A percentile compares a stretch with the other conserved stretches of the same genome.
Evolutionary conservation across 2,329 filamentous ascomycete species (phyloP).

Genomic region (Phoma sp.): DNA sequence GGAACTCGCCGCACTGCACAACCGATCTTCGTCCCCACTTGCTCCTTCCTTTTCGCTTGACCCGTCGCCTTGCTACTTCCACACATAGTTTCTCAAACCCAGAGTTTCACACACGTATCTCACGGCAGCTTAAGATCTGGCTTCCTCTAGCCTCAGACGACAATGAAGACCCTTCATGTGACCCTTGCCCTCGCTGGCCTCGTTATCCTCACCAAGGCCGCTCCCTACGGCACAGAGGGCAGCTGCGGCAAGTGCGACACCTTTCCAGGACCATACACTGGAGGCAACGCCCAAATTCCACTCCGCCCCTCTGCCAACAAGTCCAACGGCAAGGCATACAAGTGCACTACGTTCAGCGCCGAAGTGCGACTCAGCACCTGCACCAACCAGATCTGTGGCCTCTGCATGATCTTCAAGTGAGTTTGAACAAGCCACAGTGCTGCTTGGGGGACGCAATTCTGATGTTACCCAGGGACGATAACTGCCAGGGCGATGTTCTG

Average conservation of each 20-base stretch:
- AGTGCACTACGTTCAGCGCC: conserved; percentile 6
- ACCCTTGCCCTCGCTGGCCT: neutral
- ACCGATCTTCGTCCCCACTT: neutral
- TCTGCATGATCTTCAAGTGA: conserved; percentile 13
- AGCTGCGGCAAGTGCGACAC: conserved; percentile 12
- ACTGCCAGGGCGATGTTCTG: conserved; percentile 7
- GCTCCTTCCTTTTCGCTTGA: neutral
- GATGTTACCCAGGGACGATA: neutral
- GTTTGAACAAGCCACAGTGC: neutral
- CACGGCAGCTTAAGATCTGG: neutral
- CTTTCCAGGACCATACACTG: neutral
- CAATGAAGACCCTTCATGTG: neutral
- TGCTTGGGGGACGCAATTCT: neutral
- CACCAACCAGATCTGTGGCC: conserved; percentile 1
- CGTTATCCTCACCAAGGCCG: neutral
- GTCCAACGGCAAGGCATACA: conserved; percentile 1
- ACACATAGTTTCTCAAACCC: neutral
- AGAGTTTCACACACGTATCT: neutral
- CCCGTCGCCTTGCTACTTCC: neutral
- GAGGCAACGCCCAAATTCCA: conserved; percentile 9
- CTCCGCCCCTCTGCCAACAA: conserved; percentile 1
- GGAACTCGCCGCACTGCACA: too few species aligned
- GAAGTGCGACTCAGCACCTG: conserved; percentile 5
- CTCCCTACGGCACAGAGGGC: neutral
- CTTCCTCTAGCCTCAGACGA: neutral